Base-by-base conservation (phyloP, 2,329 filamentous ascomycete species). In the Verruconis gallopava region DNA sequence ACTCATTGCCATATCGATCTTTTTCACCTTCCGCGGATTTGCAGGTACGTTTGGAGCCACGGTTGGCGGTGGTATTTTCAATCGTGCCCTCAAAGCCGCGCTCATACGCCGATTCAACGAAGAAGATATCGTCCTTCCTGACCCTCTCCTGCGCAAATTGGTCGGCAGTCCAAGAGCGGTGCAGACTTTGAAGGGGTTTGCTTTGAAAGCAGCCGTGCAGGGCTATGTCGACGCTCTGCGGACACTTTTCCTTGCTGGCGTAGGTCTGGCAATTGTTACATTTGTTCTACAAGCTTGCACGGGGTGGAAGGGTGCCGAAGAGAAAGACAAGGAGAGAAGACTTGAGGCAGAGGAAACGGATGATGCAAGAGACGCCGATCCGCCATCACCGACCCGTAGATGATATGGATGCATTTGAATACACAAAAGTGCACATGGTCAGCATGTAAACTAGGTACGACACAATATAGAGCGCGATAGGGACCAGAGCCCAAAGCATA, bases 21-120 rank as follows among this genome's bases (percentile, higher is more conserved):
- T 89, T 3, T 75, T 79, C 20, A 93, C 84, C 1, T 89, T 89
- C 60, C 72, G 85, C 3, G 82, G 82, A 4, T 88, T 91, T 48
- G 81, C 82, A 0, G 83, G 83, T 12, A 81, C 77, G 40, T 91
- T 93, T 51, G 84, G 85, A 2, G 81, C 79, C 1, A 76, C 84
- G 0, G 80, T 89, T 37, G 82, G 83, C 2, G 84, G 85, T 2
- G 85, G 85, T 0, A 66, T 83, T 41, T 89, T 88, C 54, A 68
- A 72, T 32, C 71, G 82, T 4, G 65, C 75, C 2, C 59, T 89
- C 21, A 65, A 69, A 36, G 59, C 51, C 2, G 63, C 66, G 0
- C 64, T 89, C 2, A 63, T 67, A n/a, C 51, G 59, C 0, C 73
- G 75, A 0, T 85, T 85, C 48, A 55, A 58, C 3, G 54, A 67